Evolutionary conservation across 2,329 filamentous ascomycete genomes (phyloP), one percentile per base, ranked within the genome.

Genomic region (Alternaria triticimaculans): DNA sequence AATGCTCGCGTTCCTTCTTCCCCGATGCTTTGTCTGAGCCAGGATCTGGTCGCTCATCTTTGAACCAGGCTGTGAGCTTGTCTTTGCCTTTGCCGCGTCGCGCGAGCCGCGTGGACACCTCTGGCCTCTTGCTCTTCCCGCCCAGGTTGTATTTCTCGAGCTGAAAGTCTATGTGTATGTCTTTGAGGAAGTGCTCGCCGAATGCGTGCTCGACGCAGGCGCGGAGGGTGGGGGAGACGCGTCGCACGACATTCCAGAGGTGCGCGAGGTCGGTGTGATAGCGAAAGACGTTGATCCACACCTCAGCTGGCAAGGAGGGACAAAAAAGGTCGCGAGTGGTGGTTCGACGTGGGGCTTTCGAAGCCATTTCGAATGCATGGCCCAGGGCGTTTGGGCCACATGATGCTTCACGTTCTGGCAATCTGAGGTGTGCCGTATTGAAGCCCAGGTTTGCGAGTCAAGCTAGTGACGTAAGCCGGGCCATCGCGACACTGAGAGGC

Each of bases 121-220:
- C 74, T 0, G 76, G 76, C 10, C 76, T 58, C 51, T 70, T 67
- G 46, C 64, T 72, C 54, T 70, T 74, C 20, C 76, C 76, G 43
- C 76, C 76, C 6, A 78, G 66, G 48, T 79, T 79, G 56, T 76
- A 72, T 56, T 75, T 74, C 44, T 79, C 76, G 9, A 78, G 66
- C 20, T 72, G 62, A 43, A 74, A 79, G 54, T 72, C 70, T 25
- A 79, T 74, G 18, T 63, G 55, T 6, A 70, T 68, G 15, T 70
- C 53, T 14, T 58, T 28, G 15, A 79, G 62, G 10, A 75, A 69
- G 37, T 65, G 60, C n/a, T 71, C 67, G 30, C 70, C 66, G 48
- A 78, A 76, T 0, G 75, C 73, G 54, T 72, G 70, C 56, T 78
- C 76, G 50, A 67, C 66, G 55, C 76, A 79, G 4, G 72, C 73